Evolutionary conservation across 176 grass and related monocot genomes (phyloP).

Genomic region (Metroxylon sagu): DNA sequence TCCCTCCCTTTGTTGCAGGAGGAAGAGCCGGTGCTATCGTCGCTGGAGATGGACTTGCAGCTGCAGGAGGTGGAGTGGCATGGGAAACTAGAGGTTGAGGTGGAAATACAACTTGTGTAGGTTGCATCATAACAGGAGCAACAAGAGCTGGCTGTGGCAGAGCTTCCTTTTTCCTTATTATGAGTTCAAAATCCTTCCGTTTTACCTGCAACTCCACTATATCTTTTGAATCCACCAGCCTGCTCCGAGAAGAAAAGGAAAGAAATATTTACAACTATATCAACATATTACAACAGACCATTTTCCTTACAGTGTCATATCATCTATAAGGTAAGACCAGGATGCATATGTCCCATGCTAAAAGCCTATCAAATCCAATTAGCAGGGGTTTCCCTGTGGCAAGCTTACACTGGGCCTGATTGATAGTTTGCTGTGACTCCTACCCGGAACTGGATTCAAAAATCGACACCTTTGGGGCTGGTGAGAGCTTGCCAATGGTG

Average conservation of each 20-base stretch:
- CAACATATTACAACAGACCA: too few relatives aligned
- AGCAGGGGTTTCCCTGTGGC: too few relatives aligned
- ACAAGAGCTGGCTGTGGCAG: conserved; percentile 15
- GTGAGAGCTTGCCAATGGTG: too few relatives aligned
- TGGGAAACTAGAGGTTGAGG: conserved; percentile 5
- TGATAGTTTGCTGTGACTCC: too few relatives aligned
- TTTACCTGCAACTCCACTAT: conserved; percentile 35
- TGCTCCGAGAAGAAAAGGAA: conserved; percentile 9
- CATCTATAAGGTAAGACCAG: too few relatives aligned
- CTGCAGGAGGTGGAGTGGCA: background rate
- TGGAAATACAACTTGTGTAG: conserved; percentile 19
- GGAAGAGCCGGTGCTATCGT: conserved; percentile 3
- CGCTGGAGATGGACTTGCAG: conserved; percentile 12
- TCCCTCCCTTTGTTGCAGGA: conserved; percentile 13
- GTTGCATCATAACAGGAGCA: conserved; percentile 22
- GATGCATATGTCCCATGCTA: too few relatives aligned
- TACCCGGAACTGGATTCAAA: too few relatives aligned
- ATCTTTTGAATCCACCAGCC: conserved; percentile 45
- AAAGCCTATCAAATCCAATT: too few relatives aligned
- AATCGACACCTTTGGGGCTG: too few relatives aligned
- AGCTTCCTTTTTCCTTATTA: conserved; percentile 40
- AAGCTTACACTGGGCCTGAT: too few relatives aligned
- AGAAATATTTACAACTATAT: too few relatives aligned
- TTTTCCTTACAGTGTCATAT: too few relatives aligned
- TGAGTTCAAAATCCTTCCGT: conserved; percentile 26